These are phyloP conservation scores for Pichia californica DNA, from an alignment of 805 yeast species.

Conservation along the genomic window DNA sequence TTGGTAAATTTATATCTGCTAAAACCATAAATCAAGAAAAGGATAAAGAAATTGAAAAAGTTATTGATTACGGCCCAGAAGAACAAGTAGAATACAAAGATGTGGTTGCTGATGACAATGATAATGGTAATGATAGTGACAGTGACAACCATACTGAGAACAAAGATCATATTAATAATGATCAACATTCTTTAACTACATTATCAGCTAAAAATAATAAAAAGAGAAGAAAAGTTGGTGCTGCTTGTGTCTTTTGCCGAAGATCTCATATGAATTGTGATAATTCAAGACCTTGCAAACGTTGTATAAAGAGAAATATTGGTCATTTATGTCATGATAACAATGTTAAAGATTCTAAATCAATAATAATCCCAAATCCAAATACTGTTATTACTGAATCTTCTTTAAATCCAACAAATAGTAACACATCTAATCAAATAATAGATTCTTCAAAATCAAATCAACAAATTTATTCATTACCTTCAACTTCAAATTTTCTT, in stretches of 20 bases:
- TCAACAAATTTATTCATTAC: background rate
- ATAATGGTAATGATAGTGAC: too few species aligned
- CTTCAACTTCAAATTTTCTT: constrained; percentile 8
- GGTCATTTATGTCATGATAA: constrained; percentile 81
- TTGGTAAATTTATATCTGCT: too few species aligned
- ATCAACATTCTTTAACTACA: too few species aligned
- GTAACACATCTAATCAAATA: too few species aligned
- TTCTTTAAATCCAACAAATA: background rate
- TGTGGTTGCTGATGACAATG: too few species aligned
- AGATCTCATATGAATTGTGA: constrained; percentile 94
- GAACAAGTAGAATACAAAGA: too few species aligned
- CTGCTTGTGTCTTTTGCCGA: constrained; percentile 87
- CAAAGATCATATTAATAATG: too few species aligned
- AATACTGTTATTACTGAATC: background rate
- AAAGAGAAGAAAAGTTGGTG: constrained; percentile 43
- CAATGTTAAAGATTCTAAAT: constrained; percentile 31
- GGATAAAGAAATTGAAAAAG: too few species aligned
- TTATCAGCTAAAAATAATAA: background rate
- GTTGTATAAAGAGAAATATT: constrained; percentile 82
- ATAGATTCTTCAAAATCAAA: background rate
- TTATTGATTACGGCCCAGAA: too few species aligned
- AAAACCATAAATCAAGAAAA: too few species aligned
- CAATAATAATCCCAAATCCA: background rate
- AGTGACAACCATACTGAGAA: too few species aligned
- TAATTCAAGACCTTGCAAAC: constrained; percentile 63